Conservation (phyloP, 2,329 filamentous ascomycete species). For the Dothistroma septosporum region DNA sequence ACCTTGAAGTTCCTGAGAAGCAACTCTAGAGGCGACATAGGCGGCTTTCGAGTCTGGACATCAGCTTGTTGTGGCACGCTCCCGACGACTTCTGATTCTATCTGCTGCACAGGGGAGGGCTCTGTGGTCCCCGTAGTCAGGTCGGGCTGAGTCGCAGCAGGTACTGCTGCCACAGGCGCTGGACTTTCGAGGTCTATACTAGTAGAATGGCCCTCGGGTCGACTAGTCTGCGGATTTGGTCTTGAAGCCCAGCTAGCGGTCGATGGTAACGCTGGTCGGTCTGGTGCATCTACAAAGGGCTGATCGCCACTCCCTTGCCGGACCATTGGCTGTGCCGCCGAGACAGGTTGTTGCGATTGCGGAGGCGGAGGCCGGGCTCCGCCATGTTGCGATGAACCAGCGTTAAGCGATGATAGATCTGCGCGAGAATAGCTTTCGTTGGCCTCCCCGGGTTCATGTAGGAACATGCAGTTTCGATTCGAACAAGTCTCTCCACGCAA, state of each 20-base stretch:
- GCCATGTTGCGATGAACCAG: slow-evolving; percentile 71
- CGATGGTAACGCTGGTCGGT: slow-evolving; percentile 85
- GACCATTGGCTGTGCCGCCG: slow-evolving; percentile 59
- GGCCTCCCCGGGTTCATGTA: slow-evolving; percentile 97
- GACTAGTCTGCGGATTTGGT: slow-evolving; percentile 59
- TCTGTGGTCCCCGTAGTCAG: slow-evolving; percentile 7
- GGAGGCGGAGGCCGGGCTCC: slow-evolving; percentile 45
- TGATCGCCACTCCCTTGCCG: slow-evolving; percentile 49
- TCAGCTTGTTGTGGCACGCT: slow-evolving; percentile 1
- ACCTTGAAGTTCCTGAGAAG: slow-evolving; percentile 40
- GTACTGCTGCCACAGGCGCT: slow-evolving; percentile 43
- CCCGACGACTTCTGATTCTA: slow-evolving; percentile 6
- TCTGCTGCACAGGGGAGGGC: slow-evolving; percentile 10
- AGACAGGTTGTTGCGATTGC: slow-evolving; percentile 49
- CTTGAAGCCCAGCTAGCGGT: slow-evolving; percentile 87
- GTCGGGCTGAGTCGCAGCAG: slow-evolving; percentile 17
- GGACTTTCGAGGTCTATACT: slow-evolving; percentile 80
- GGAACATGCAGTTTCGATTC: slow-evolving; percentile 95
- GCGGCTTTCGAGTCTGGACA: slow-evolving; percentile 15
- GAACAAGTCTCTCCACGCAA: slow-evolving; percentile 90
- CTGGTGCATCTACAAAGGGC: slow-evolving; percentile 39
- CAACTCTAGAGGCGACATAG: slow-evolving; percentile 32
- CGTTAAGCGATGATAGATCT: slow-evolving; percentile 92
- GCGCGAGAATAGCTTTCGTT: slow-evolving; percentile 94
- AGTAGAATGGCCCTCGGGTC: slow-evolving; percentile 72